These are phyloP conservation scores for Mixia osmundae DNA, from an alignment of 1,284 basidiomycete genomes.

Conservation along the genomic window DNA sequence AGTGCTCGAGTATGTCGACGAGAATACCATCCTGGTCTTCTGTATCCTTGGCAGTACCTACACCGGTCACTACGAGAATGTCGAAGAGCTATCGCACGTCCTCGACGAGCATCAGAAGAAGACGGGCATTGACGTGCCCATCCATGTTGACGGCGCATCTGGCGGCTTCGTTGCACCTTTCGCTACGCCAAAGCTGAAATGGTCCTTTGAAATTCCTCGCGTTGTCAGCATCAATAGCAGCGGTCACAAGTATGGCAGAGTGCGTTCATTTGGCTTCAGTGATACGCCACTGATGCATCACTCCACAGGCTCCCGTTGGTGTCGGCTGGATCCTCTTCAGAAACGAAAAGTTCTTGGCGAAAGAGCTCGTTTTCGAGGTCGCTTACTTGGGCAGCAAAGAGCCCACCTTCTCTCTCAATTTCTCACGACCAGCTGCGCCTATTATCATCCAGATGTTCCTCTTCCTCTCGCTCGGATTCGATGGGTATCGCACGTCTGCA, in stretches of 20 bases:
- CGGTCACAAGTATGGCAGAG: constrained; percentile 6
- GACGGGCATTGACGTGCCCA: constrained; percentile 52
- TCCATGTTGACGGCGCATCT: constrained; percentile 39
- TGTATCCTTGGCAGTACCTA: constrained; percentile 47
- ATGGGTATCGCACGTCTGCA: constrained; percentile 53
- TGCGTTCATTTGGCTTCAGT: background rate
- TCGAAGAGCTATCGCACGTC: constrained; percentile 59
- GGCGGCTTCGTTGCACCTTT: constrained; percentile 73
- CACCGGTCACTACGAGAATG: constrained; percentile 80
- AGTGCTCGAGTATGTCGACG: constrained; percentile 68
- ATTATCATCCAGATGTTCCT: constrained; percentile 87
- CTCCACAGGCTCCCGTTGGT: constrained; percentile 63
- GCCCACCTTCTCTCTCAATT: constrained; percentile 75
- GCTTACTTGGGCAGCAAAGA: constrained; percentile 33
- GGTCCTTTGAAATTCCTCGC: constrained; percentile 69
- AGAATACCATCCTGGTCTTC: constrained; percentile 46
- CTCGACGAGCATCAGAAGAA: constrained; percentile 65
- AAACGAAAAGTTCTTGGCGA: constrained; percentile 38
- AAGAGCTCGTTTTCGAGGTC: constrained; percentile 79
- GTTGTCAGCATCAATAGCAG: constrained; percentile 57
- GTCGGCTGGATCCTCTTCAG: constrained; percentile 76
- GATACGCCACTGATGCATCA: constrained; percentile 37
- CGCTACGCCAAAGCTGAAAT: constrained; percentile 42
- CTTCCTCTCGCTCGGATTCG: constrained; percentile 50
- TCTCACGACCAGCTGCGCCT: constrained; percentile 69